These are phyloP conservation scores for Botrytis byssoidea DNA, from an alignment of 2,329 filamentous ascomycete genomes.

Conservation along the genomic window DNA sequence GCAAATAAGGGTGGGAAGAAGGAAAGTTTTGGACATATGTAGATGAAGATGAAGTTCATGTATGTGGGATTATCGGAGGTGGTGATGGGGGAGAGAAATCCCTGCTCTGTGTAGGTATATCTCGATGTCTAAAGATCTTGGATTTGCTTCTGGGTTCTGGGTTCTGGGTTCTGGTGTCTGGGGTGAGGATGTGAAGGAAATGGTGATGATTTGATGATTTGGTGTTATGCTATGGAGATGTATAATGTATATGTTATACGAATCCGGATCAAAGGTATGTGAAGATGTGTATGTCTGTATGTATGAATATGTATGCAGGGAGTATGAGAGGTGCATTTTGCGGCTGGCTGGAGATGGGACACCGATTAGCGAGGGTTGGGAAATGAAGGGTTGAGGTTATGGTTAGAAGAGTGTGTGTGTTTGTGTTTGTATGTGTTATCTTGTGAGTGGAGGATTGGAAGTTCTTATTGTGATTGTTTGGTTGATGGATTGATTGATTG, in stretches of 20 bases:
- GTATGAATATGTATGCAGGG: neutral
- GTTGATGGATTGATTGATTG: neutral
- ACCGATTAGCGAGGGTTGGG: neutral
- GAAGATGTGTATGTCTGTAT: no score
- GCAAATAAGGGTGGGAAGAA: neutral
- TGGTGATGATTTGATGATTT: neutral
- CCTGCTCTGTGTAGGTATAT: no score
- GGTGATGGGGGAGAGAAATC: neutral
- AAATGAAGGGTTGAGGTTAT: neutral
- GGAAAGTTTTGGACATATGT: rapidly evolving
- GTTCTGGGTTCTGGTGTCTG: no score
- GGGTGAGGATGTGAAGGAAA: neutral
- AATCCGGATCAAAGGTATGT: no score
- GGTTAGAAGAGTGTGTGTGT: neutral
- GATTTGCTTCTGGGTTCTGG: no score
- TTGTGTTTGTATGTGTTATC: neutral
- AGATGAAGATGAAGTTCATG: neutral
- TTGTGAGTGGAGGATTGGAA: neutral
- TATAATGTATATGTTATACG: neutral
- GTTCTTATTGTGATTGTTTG: neutral
- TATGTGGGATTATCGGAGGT: neutral
- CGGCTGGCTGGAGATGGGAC: neutral
- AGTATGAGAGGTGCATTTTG: neutral
- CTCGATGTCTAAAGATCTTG: no score
- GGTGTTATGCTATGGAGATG: neutral